Base-by-base conservation (phyloP, 495 filamentous ascomycete genomes). In the Neurospora pannonica region DNA sequence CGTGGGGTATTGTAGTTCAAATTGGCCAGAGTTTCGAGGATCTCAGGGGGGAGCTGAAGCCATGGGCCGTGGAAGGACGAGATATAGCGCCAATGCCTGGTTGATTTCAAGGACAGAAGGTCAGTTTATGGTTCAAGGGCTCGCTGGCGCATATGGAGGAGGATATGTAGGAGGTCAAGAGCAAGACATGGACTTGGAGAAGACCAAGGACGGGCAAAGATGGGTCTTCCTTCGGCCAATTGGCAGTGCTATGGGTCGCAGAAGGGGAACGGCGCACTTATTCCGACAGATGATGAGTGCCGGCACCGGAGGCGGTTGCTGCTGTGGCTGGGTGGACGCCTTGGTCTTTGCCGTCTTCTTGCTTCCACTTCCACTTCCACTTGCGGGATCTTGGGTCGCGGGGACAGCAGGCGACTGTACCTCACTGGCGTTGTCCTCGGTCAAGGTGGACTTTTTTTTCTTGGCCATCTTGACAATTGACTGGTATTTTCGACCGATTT, bases 11-110 rank as follows among this genome's bases (percentile, higher is more conserved):
- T 89, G 83, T 92, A 94, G 81, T 94, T 95, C 78, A 86, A 90
- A 80, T 93, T 88, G 17, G 93, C 92, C 62, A 95, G 88, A 17
- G 87, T 89, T 78, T 93, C 92, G 81, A 95, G 90, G 71, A 94
- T 87, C 82, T 94, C 92, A 75, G 89, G 88, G n/a, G 92, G 92
- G 38, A 95, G 83, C 81, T 95, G 92, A n/a, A 94, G 88, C 92
- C 92, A 95, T 75, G 92, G 92, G 19, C 92, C 92, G 79, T 95
- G 92, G 77, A 93, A 95, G 70, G 92, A 90, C 24, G 92, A 94
- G 71, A 95, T 95, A 79, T 94, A 92, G 60, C 90, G 87, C 92
- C 92, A 94, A 83, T 94, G 92, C 77, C 92, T 94, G 38, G 54
- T 67, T 19, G 28, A 34, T 67, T 34, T 34, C 28, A 36, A 67